Base-by-base conservation (phyloP, 2,329 filamentous ascomycete genomes). In the Hypoxylon sp. region DNA sequence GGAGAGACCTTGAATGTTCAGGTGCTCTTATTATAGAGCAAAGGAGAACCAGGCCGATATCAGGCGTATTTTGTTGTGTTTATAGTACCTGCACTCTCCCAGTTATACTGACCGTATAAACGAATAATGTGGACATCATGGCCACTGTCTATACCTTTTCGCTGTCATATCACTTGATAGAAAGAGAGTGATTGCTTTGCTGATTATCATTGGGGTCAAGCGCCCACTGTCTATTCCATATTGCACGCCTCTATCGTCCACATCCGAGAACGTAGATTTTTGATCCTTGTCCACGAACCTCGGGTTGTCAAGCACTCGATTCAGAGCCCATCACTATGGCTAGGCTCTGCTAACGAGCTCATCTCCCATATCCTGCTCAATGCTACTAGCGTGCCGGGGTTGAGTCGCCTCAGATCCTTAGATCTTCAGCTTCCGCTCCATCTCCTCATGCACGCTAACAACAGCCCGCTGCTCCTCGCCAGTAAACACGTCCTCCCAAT, bases 401-500 rank as follows among this genome's bases (percentile, higher is more conserved):
- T 40, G 16, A 40, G 33, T 24, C 3, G 24, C 14, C 79, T 83
- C 83, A 82, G 77, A 97, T 96, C 14, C 79, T 83, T 83, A 82
- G 77, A 97, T 96, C 85, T 89, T 91, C 80, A 97, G 83, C 85
- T 93, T 93, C 80, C 88, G 87, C 88, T 97, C 95, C 89, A 97
- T 93, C 87, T 98, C 95, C 61, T 93, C 90, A 74, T 97, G 93
- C 80, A 97, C 89, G 55, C 90, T 88, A 22, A 90, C 87, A 42
- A 88, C 82, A 65, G 87, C 85, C 73, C 89, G 86, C 77, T 88
- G 85, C 79, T 95, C 93, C 72, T 92, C 90, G 64, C 93, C 93
- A 18, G 86, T 88, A 77, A 91, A 98, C 18, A 99, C 89, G 82
- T 98, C 96, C 85, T 99, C 96, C 96, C 96, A 99, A 7, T 85